Evolutionary conservation across 1,139 yeast genomes (phyloP).

Genomic region (Yamadazyma sp.): DNA sequence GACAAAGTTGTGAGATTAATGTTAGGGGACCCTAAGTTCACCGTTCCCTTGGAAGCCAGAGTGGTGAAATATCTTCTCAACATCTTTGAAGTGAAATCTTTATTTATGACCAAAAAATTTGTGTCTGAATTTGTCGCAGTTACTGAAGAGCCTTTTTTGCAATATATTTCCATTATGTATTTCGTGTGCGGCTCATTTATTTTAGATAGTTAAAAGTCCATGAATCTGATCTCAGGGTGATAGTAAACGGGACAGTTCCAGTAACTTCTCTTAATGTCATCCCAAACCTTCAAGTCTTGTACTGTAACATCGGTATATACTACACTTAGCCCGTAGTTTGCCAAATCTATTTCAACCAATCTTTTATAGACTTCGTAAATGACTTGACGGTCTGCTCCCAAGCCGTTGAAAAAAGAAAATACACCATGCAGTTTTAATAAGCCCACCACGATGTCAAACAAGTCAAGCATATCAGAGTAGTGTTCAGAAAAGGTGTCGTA

Average conservation of each 20-base stretch:
- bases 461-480: slow-evolving; percentile 77
- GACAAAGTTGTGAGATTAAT: slow-evolving; percentile 53
- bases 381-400: slow-evolving; percentile 92
- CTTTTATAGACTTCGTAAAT: slow-evolving; percentile 86
- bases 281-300: slow-evolving; percentile 57
- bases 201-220: no score
- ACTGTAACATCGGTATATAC: slow-evolving; percentile 49
- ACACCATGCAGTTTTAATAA: slow-evolving; percentile 76
- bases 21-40: slow-evolving; percentile 19
- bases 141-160: no score
- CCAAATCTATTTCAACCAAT: slow-evolving; percentile 77
- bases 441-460: slow-evolving; percentile 81
- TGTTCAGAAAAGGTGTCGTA: slow-evolving; percentile 94
- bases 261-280: slow-evolving; percentile 66
- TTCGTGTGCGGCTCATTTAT: no score
- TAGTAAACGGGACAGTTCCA: slow-evolving; percentile 72
- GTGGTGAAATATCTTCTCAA: slow-evolving; percentile 13
- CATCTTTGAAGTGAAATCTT: slow-evolving; percentile 5
- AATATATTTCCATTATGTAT: no score
- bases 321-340: slow-evolving; percentile 72
- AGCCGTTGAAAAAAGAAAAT: slow-evolving; percentile 89
- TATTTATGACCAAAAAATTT: not conserved
- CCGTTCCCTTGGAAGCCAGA: slow-evolving; percentile 8
- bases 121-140: not conserved
- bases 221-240: slow-evolving; percentile 60